phyloP scores from a whole-genome alignment of 768 basidiomycete species.

The Multifurca ochricompacta region DNA sequence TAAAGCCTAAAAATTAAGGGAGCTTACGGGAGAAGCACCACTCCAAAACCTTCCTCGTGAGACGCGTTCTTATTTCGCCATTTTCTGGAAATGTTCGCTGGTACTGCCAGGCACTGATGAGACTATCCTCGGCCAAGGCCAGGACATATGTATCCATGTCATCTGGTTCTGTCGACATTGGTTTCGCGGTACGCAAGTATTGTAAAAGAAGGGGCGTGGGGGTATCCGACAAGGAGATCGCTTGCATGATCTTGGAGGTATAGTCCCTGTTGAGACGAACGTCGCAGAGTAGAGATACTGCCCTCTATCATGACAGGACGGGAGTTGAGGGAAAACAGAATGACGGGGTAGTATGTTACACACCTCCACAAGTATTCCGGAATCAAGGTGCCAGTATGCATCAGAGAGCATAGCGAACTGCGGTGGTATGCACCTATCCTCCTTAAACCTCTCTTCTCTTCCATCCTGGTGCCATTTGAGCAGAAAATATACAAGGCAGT shows the following conservation, averaged over 20 bases:
- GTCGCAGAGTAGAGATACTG: slow-evolving; percentile 67
- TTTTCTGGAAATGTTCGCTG: slow-evolving; percentile 62
- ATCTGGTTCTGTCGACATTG: slow-evolving; percentile 55
- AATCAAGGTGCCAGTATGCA: slow-evolving; percentile 80
- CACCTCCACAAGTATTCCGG: slow-evolving; percentile 56
- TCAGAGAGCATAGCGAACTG: slow-evolving; percentile 71
- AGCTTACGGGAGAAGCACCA: slow-evolving; percentile 67
- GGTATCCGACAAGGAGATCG: slow-evolving; percentile 42
- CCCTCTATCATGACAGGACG: slow-evolving; percentile 37
- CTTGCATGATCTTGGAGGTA: slow-evolving; percentile 68
- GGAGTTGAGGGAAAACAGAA: background rate
- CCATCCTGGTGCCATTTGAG: slow-evolving; percentile 73
- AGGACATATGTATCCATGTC: slow-evolving; percentile 65
- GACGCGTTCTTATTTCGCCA: slow-evolving; percentile 42
- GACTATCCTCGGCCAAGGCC: slow-evolving; percentile 56
- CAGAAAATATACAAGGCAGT: slow-evolving; percentile 73
- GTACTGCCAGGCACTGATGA: slow-evolving; percentile 70
- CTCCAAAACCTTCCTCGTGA: slow-evolving; percentile 52
- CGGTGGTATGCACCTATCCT: slow-evolving; percentile 58
- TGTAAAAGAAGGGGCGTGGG: slow-evolving; percentile 52
- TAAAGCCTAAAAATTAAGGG: background rate
- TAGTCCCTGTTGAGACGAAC: slow-evolving; percentile 68
- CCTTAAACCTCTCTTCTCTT: slow-evolving; percentile 43
- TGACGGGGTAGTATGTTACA: slow-evolving; percentile 27
- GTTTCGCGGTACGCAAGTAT: slow-evolving; percentile 72